Conservation (phyloP, 2,329 filamentous ascomycete species). For the Monosporascus sp. region DNA sequence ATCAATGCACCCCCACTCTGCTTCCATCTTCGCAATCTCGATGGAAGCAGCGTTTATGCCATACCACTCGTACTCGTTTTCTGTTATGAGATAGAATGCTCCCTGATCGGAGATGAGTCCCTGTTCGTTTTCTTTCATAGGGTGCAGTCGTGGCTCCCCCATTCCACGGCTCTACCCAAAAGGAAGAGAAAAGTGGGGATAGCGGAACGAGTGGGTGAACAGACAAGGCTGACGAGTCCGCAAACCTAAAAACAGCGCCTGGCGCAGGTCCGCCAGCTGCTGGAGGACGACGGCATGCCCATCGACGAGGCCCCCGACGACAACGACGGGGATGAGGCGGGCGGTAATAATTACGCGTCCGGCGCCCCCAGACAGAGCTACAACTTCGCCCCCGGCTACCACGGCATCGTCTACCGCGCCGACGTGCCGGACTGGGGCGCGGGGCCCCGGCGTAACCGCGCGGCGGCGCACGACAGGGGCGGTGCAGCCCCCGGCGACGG, state of each 20-base stretch:
- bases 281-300: conserved; percentile 69
- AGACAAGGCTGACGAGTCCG: conserved; percentile 2
- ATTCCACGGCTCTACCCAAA: too few species aligned
- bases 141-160: too few species aligned
- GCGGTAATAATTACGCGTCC: conserved; percentile 35
- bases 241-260: conserved; percentile 52
- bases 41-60: too few species aligned
- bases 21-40: too few species aligned
- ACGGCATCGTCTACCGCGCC: conserved; percentile 81
- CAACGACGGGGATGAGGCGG: not conserved
- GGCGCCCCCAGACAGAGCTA: conserved; percentile 64
- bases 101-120: too few species aligned
- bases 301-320: conserved; percentile 61
- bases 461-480: conserved; percentile 13
- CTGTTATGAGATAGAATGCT: too few species aligned
- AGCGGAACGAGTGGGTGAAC: not conserved
- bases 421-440: conserved; percentile 59
- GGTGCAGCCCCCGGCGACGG: conserved; percentile 1
- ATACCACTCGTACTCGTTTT: too few species aligned
- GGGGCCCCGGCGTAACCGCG: conserved; percentile 27
- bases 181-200: too few species aligned
- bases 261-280: conserved; percentile 65
- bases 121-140: too few species aligned
- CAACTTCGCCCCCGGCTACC: conserved; percentile 87
- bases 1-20: not conserved